phyloP scores from a whole-genome alignment of 495 filamentous ascomycete genomes.

The Umbilicaria muhlenbergii region DNA sequence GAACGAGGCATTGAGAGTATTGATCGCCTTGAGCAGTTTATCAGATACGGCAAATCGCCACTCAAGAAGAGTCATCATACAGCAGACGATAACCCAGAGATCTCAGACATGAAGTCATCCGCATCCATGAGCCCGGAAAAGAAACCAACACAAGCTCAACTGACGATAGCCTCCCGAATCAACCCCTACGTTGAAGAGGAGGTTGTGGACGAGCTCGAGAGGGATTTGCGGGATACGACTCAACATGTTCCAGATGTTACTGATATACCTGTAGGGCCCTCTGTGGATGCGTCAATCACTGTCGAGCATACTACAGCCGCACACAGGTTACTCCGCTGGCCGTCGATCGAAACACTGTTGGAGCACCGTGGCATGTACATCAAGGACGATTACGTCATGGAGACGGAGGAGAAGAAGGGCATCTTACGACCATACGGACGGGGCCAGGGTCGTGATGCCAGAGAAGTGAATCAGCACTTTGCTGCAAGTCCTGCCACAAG shows the following conservation, averaged over 20 bases:
- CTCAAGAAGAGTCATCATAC: no score
- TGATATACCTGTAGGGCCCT: not conserved
- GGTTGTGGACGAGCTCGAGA: no score
- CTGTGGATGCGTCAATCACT: slow-evolving; percentile 29
- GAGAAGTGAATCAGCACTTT: slow-evolving; percentile 1
- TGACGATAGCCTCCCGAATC: no score
- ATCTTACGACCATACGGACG: slow-evolving; percentile 61
- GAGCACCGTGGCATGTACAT: slow-evolving; percentile 25
- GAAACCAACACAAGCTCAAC: no score
- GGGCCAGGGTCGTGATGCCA: slow-evolving; percentile 27
- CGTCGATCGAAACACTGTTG: slow-evolving; percentile 42
- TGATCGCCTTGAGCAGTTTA: not conserved
- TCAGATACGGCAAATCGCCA: no score
- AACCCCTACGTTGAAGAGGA: no score
- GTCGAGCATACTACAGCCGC: slow-evolving; percentile 70
- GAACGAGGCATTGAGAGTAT: slow-evolving; percentile 19
- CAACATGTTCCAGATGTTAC: not conserved
- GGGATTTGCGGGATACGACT: no score
- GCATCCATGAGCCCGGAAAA: no score
- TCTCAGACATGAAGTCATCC: no score
- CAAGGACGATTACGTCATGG: slow-evolving; percentile 51
- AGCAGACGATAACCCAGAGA: no score
- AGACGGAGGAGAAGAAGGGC: slow-evolving; percentile 60
- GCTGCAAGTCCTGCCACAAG: slow-evolving; percentile 15
- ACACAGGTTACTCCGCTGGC: slow-evolving; percentile 60